Evolutionary conservation across 805 yeast species (phyloP), one percentile per base, ranked within the genome.

Genomic region (Candida dajiaensis): DNA sequence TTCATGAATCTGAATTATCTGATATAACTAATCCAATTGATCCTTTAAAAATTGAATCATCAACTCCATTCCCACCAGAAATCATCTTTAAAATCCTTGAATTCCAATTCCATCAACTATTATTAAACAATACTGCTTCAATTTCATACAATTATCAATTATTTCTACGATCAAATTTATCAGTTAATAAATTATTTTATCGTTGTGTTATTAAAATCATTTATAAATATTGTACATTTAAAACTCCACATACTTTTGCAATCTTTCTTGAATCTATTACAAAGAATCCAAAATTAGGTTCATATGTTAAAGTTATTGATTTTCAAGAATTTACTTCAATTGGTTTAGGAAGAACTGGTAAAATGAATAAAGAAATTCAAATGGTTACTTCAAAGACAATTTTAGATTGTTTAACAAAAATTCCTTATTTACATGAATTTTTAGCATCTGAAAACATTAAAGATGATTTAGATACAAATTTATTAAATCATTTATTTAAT

Each of bases 351-450:
- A 72, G 97, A 52, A 85, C 97, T 0, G 88, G 86, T 11, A 76
- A 83, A 55, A 89, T 89, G 96, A 90, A 86, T 66, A 83, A 79
- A 64, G 95, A 86, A 65, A 89, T 89, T 55, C 95, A 89, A 65
- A 86, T 87, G 86, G 88, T 89, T 37, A 89, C 96, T 0, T 72
- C 83, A 37, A 68, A 70, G 23, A 89, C 96, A 3, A 80, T 89
- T 21, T 64, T 77, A 40, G 70, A 77, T 20, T 86, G 88, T 47
- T 69, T 89, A 25, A 59, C 65, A 43, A 63, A 78, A 48, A 81
- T 86, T 1, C 85, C 88, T 0, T 81, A 84, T 52, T 66, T 90
- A 43, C 67, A 77, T 11, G 96, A 89, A 62, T 88, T 90, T 62
- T 68, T 89, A 46, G 94, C 89, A 2, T 78, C 85, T 52, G 97